phyloP scores from a whole-genome alignment of 1,284 basidiomycete species.

The Microbotryomycetes sp. region DNA sequence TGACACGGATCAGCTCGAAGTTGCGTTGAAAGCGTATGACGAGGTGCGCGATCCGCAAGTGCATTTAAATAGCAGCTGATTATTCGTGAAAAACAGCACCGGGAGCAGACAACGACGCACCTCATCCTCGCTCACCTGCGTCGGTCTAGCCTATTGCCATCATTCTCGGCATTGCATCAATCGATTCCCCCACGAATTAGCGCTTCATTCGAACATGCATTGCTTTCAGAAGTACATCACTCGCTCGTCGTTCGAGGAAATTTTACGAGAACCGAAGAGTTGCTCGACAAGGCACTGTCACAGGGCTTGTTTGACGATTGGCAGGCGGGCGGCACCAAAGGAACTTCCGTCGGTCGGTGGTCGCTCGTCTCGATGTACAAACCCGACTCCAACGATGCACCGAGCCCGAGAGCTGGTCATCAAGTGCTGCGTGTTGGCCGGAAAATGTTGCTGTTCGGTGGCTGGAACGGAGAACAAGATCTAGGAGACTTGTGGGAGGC shows the following conservation, averaged over 20 bases:
- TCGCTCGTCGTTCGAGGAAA: conserved; percentile 35
- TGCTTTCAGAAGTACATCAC: conserved; percentile 37
- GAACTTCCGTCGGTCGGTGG: not conserved
- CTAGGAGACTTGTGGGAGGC: conserved; percentile 41
- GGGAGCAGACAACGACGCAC: conserved; percentile 33
- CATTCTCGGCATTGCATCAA: conserved; percentile 29
- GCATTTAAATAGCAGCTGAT: conserved; percentile 33
- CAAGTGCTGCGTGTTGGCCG: conserved; percentile 38
- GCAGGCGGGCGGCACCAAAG: not conserved
- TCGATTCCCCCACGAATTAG: not conserved
- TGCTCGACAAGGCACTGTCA: conserved; percentile 26
- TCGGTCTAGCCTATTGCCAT: conserved; percentile 30
- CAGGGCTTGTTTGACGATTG: conserved; percentile 31
- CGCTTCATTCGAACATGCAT: conserved; percentile 37
- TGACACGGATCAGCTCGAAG: conserved; percentile 28
- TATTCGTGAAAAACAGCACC: too few relatives aligned
- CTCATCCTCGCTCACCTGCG: conserved; percentile 42
- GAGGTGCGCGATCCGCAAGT: conserved; percentile 13
- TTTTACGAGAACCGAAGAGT: conserved; percentile 34
- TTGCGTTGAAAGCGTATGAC: not conserved
- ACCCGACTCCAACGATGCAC: conserved; percentile 13
- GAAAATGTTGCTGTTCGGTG: conserved; percentile 39
- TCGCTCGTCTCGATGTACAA: conserved; percentile 4
- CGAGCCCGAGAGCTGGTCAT: conserved; percentile 39
- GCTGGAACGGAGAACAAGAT: conserved; percentile 40